These are phyloP conservation scores for Nicotiana obtusifolia DNA, from an alignment of 257 asterid species.

Conservation along the genomic window DNA sequence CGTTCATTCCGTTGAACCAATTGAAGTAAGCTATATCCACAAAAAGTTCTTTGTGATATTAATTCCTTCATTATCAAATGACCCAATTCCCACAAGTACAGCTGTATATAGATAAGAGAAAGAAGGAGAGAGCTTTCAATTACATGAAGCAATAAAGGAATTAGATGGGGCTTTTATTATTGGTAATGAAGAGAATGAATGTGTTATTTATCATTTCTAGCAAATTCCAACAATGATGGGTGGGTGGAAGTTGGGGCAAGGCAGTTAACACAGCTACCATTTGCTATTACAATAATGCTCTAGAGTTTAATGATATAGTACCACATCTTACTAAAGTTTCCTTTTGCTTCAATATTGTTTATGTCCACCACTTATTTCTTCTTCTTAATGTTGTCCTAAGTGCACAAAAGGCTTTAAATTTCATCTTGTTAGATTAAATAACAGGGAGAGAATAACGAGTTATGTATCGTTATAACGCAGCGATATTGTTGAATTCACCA, in stretches of 20 bases:
- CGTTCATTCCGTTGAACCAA: too few species aligned
- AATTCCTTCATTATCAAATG: not conserved
- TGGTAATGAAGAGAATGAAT: not conserved
- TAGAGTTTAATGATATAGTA: not conserved
- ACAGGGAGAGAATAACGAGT: too few species aligned
- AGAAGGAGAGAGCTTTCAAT: not conserved
- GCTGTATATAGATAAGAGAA: not conserved
- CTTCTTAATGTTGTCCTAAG: too few species aligned
- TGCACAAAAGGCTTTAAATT: too few species aligned
- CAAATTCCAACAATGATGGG: conserved; percentile 4
- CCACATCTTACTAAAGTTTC: not conserved
- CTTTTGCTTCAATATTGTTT: too few species aligned
- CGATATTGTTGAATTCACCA: too few species aligned
- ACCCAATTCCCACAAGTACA: not conserved
- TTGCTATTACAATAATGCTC: not conserved
- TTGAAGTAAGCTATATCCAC: too few species aligned
- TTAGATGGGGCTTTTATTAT: not conserved
- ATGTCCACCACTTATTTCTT: too few species aligned
- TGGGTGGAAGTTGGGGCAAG: not conserved
- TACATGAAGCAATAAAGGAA: not conserved
- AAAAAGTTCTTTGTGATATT: not conserved
- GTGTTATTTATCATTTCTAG: not conserved
- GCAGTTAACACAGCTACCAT: not conserved
- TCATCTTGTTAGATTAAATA: too few species aligned
- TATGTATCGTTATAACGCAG: too few species aligned